Evolutionary conservation across 2,329 filamentous ascomycete species (phyloP).

Genomic region (Nigrospora oryzae): DNA sequence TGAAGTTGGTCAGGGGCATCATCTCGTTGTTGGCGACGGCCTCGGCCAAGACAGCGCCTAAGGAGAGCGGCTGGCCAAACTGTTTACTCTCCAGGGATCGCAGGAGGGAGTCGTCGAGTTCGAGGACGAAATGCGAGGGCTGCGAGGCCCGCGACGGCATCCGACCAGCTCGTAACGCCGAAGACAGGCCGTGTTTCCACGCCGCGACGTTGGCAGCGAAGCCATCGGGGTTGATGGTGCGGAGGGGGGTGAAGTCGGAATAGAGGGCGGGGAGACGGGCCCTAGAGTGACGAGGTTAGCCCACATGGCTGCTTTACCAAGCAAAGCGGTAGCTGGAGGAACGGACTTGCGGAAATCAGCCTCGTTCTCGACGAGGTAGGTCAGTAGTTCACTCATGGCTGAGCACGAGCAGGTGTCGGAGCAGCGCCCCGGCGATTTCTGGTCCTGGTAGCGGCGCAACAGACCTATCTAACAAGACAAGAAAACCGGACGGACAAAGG

Average conservation of each 20-base stretch:
- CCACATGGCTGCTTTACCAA: not conserved
- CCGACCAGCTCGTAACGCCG: slow-evolving; percentile 55
- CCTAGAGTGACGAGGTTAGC: slow-evolving; percentile 30
- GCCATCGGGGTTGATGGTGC: slow-evolving; percentile 73
- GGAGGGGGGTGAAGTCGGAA: slow-evolving; percentile 73
- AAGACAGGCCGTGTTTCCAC: slow-evolving; percentile 69
- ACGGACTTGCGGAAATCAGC: slow-evolving; percentile 50
- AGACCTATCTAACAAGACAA: no score
- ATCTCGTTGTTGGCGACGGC: slow-evolving; percentile 61
- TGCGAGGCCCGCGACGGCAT: slow-evolving; percentile 31
- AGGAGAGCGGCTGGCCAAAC: slow-evolving; percentile 71
- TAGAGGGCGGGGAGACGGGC: slow-evolving; percentile 78
- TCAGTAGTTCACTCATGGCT: slow-evolving; percentile 57
- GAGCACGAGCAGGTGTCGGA: no score
- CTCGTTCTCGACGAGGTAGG: slow-evolving; percentile 55
- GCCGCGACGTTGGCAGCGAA: slow-evolving; percentile 72
- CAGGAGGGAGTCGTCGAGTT: slow-evolving; percentile 54
- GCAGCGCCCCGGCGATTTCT: no score
- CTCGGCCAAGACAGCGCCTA: slow-evolving; percentile 72
- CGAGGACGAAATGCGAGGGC: slow-evolving; percentile 42
- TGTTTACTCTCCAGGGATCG: slow-evolving; percentile 66
- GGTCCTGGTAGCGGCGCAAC: no score
- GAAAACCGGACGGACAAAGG: no score
- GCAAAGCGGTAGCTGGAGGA: slow-evolving; percentile 1
- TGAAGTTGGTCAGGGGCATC: slow-evolving; percentile 63